These are phyloP conservation scores for Penicillium lividum DNA, from an alignment of 495 filamentous ascomycete species.

Conservation along the genomic window DNA sequence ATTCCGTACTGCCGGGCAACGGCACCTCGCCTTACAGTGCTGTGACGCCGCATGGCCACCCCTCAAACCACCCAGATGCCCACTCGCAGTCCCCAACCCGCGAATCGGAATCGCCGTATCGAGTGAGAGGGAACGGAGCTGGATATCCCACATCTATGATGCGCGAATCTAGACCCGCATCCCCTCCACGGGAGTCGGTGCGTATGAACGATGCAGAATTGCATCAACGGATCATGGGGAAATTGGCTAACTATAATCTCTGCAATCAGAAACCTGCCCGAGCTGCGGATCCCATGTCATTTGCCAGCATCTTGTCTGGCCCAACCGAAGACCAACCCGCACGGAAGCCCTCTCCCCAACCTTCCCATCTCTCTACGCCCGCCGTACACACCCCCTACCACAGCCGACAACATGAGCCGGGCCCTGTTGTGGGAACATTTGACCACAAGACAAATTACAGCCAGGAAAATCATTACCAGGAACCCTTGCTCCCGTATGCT, in stretches of 20 bases:
- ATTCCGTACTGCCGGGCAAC: conserved; percentile 37
- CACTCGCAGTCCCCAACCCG: conserved; percentile 48
- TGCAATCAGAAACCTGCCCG: conserved; percentile 59
- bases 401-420: conserved; percentile 25
- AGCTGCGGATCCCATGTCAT: conserved; percentile 83
- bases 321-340: conserved; percentile 62
- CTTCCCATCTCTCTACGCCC: conserved; percentile 25
- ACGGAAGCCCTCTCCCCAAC: conserved; percentile 39
- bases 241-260: conserved; percentile 1
- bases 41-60: conserved; percentile 48
- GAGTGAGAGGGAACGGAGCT: conserved; percentile 33
- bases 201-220: conserved; percentile 9
- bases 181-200: conserved; percentile 46
- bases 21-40: conserved; percentile 43
- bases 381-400: conserved; percentile 23
- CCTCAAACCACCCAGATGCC: conserved; percentile 41
- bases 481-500: conserved; percentile 9
- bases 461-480: conserved; percentile 24
- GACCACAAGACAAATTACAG: conserved; percentile 34
- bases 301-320: conserved; percentile 83
- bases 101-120: conserved; percentile 42
- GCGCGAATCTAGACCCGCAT: conserved; percentile 35
- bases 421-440: conserved; percentile 25
- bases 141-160: conserved; percentile 33
- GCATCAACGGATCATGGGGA: neutral